Conservation (phyloP, 352 stramenopile species). For the Globisporangium irregulare region DNA sequence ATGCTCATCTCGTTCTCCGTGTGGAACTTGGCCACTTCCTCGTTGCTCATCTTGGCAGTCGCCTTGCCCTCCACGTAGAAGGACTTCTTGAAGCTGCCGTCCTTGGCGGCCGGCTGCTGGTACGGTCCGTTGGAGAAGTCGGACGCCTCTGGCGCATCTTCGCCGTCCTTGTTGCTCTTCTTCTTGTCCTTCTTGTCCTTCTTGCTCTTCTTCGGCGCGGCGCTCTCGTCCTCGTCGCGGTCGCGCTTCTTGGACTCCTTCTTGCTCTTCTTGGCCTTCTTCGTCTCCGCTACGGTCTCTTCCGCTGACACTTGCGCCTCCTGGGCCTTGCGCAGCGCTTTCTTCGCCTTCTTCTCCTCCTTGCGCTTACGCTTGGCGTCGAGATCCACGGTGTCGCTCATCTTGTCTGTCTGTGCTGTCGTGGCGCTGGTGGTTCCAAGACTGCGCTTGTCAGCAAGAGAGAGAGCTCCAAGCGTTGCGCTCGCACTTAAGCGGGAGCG, state of each 20-base stretch:
- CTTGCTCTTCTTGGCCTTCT: constrained; percentile 37
- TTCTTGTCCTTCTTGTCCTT: constrained; percentile 47
- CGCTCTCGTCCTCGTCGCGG: constrained; percentile 28
- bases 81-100: constrained; percentile 79
- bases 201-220: constrained; percentile 29
- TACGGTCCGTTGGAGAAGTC: constrained; percentile 74
- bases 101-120: constrained; percentile 59
- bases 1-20: constrained; percentile 82
- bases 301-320: constrained; percentile 31
- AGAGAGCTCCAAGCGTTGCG: constrained; percentile 19
- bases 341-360: constrained; percentile 36
- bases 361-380: constrained; percentile 34
- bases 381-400: constrained; percentile 17
- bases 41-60: constrained; percentile 72
- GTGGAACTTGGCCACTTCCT: constrained; percentile 85
- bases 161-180: constrained; percentile 24
- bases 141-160: constrained; percentile 16
- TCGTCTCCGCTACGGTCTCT: constrained; percentile 25
- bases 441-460: constrained; percentile 2
- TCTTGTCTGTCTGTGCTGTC: constrained; percentile 10
- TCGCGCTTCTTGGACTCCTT: constrained; percentile 41
- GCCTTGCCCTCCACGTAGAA: constrained; percentile 81
- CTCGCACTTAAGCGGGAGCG: constrained; percentile 13
- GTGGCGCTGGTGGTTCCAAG: not conserved
- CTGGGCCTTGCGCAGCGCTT: constrained; percentile 39